Conservation (phyloP, 805 yeast genomes). For the Cyberlindnera mississippiensis region DNA sequence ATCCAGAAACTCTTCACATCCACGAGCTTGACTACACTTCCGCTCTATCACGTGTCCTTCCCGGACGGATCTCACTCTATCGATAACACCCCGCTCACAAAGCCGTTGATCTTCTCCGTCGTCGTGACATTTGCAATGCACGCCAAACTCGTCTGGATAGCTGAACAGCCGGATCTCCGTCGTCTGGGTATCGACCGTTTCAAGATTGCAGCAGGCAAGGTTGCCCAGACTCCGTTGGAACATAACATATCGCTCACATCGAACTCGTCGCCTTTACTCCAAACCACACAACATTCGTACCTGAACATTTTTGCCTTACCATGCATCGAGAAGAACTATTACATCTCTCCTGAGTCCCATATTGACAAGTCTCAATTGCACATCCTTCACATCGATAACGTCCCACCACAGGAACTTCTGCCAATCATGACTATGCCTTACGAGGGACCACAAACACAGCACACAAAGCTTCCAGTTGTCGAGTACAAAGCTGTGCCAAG, state of each 20-base stretch:
- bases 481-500: constrained; percentile 10
- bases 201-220: constrained; percentile 57
- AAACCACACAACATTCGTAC: constrained; percentile 11
- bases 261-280: not conserved
- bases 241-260: constrained; percentile 2
- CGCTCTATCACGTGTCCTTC: constrained; percentile 31
- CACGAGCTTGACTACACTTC: constrained; percentile 22
- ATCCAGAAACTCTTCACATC: constrained; percentile 32
- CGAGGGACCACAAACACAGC: constrained; percentile 14
- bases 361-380: constrained; percentile 17
- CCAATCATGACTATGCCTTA: constrained; percentile 19
- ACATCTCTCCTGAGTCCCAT: constrained; percentile 24
- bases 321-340: constrained; percentile 19
- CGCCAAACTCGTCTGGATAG: constrained; percentile 77
- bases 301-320: constrained; percentile 18
- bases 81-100: constrained; percentile 3
- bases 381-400: constrained; percentile 15
- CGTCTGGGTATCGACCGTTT: constrained; percentile 65
- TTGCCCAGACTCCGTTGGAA: constrained; percentile 24
- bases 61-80: constrained; percentile 24
- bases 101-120: constrained; percentile 39
- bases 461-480: constrained; percentile 9
- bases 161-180: constrained; percentile 66
- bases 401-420: constrained; percentile 11
- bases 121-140: constrained; percentile 86